phyloP scores from a whole-genome alignment of 371 early-diverging fungal species.

The Mortierella sp. region DNA sequence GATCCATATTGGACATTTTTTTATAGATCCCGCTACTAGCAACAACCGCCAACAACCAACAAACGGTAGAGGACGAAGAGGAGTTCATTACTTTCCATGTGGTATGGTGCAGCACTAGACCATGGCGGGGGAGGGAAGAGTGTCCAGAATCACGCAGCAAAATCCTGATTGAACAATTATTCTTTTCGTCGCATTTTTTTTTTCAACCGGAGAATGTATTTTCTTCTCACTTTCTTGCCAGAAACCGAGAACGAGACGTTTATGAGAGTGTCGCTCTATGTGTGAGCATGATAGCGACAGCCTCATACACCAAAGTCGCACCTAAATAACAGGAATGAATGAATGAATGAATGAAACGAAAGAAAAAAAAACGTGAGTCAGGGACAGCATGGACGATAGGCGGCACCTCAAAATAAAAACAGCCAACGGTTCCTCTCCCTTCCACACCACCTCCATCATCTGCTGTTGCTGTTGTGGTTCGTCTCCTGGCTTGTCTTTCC shows the following conservation, averaged over 20 bases:
- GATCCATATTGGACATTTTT: no score
- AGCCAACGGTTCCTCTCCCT: background rate
- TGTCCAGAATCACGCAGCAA: background rate
- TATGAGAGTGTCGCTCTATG: background rate
- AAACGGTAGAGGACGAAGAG: background rate
- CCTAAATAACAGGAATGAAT: background rate
- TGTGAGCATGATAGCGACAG: background rate
- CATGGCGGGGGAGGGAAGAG: background rate
- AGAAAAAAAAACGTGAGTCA: background rate
- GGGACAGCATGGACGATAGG: background rate
- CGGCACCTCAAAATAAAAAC: conserved; percentile 1
- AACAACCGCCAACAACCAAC: no score
- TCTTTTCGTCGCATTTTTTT: background rate
- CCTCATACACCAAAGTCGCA: background rate
- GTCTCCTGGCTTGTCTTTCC: background rate
- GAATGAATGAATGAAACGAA: background rate
- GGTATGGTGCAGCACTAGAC: background rate
- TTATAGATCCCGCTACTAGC: no score
- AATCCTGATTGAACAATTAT: background rate
- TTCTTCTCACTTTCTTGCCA: background rate
- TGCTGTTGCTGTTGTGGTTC: background rate
- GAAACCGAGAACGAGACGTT: background rate
- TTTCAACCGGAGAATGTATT: conserved; percentile 11
- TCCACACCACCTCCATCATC: background rate
- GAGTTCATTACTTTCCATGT: background rate